These are phyloP conservation scores for Camellia lanceoleosa DNA, from an alignment of 148 eudicot genomes.

Conservation along the genomic window DNA sequence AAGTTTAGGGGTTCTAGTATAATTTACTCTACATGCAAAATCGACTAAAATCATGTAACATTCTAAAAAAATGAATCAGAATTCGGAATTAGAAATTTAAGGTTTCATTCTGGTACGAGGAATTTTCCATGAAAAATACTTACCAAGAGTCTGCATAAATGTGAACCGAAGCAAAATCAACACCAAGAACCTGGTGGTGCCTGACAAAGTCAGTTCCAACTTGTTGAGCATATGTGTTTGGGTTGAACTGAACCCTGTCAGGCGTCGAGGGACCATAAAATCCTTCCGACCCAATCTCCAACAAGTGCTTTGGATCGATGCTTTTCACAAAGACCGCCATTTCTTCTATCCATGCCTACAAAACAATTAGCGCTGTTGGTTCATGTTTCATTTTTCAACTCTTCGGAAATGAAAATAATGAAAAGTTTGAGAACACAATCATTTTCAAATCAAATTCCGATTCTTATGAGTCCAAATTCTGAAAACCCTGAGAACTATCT, in stretches of 20 bases:
- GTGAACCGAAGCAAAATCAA: conserved; percentile 90
- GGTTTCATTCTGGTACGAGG: neutral
- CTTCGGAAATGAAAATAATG: too few species aligned
- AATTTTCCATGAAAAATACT: neutral
- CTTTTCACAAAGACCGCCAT: conserved; percentile 79
- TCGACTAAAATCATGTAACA: too few species aligned
- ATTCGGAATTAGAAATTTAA: neutral
- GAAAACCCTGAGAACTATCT: too few species aligned
- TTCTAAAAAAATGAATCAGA: neutral
- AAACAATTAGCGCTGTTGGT: neutral
- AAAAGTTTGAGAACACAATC: too few species aligned
- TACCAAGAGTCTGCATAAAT: conserved; percentile 65
- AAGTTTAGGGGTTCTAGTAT: too few species aligned
- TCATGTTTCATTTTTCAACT: too few species aligned
- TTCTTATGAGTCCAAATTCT: too few species aligned
- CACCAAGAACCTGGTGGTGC: conserved; percentile 72
- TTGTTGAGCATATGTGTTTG: conserved; percentile 56
- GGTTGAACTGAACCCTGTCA: conserved; percentile 52
- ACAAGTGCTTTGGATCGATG: conserved; percentile 74
- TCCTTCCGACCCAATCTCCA: conserved; percentile 81
- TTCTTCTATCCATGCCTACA: conserved; percentile 84
- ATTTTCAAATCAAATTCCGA: too few species aligned
- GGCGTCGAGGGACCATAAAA: conserved; percentile 83
- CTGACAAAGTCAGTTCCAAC: conserved; percentile 86
- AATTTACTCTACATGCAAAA: too few species aligned